phyloP scores from a whole-genome alignment of 257 asterid species.

The Solanum bulbocastanum region DNA sequence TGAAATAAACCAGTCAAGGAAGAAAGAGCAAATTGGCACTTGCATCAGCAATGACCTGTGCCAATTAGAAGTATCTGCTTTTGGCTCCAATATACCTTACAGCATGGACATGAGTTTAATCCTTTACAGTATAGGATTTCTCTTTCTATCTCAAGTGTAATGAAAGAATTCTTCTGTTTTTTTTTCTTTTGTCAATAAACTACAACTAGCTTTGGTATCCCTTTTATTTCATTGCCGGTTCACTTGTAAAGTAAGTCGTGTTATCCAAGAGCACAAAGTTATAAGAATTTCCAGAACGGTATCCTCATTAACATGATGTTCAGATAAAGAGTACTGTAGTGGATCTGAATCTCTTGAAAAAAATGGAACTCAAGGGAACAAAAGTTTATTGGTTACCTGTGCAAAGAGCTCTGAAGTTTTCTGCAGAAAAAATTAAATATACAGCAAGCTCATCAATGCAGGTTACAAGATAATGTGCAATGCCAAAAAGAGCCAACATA shows the following conservation, averaged over 20 bases:
- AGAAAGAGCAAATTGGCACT: background rate
- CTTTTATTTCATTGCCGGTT: background rate
- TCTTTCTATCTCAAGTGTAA: background rate
- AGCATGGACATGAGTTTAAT: background rate
- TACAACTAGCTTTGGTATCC: background rate
- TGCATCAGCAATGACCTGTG: background rate
- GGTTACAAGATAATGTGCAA: background rate
- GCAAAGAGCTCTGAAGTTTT: conserved; percentile 95
- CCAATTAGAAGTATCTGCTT: background rate
- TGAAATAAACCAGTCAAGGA: background rate
- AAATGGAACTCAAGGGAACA: conserved; percentile 13
- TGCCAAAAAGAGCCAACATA: background rate
- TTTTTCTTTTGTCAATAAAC: background rate
- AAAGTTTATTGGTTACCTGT: conserved; percentile 75
- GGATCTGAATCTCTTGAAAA: conserved; percentile 1
- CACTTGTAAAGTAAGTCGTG: background rate
- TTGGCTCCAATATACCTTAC: background rate
- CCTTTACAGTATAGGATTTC: background rate
- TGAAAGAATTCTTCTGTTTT: background rate
- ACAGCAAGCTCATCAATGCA: background rate
- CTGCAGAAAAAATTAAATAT: conserved; percentile 30
- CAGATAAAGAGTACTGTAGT: background rate
- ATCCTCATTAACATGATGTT: background rate
- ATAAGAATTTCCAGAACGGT: background rate
- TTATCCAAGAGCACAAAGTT: background rate